Evolutionary conservation across 2,329 filamentous ascomycete species (phyloP), one percentile per base, ranked within the genome.

Genomic region (Xylariaceae sp.): DNA sequence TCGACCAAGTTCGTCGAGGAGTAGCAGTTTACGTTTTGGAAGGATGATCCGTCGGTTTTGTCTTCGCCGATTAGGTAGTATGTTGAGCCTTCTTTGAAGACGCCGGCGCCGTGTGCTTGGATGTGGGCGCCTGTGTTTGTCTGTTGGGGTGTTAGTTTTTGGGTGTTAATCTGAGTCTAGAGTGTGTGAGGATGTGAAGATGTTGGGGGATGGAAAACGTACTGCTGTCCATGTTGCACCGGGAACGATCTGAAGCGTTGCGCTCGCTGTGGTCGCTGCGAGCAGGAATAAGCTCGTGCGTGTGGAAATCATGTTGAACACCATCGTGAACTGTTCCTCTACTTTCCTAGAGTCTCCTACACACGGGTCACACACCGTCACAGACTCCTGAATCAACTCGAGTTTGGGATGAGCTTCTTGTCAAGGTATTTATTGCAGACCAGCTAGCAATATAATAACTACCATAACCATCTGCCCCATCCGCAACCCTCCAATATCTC

Each of bases 41-140:
- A 89, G 0, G 76, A 72, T 0, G 76, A 79, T 23, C 85, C 84
- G n/a, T 81, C 73, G 1, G 82, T 82, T 70, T 89, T 88, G 73
- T 89, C 86, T 70, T 89, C 87, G 13, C 87, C 87, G 39, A 88
- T 82, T 73, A 85, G 80, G 73, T 89, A 89, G 74, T 84, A 89
- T 0, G 78, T 81, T 8, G 75, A 76, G 49, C 78, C 76, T 1
- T 82, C 81, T 65, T 82, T 75, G 67, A 87, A 80, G n/a, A 88
- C 76, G 47, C 85, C 85, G 1, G 81, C 83, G 1, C 86, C 86
- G 66, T 88, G 86, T 0, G 86, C 86, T 74, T 88, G 85, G 2
- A 89, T 75, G 64, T 86, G 83, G 37, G 80, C 15, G n/a, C 50
- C 63, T 8, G 57, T 58, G 55, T 65, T 65, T 2, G 63, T 65